phyloP scores from a whole-genome alignment of 495 filamentous ascomycete genomes.

The Melanomma pulvis-pyrius region DNA sequence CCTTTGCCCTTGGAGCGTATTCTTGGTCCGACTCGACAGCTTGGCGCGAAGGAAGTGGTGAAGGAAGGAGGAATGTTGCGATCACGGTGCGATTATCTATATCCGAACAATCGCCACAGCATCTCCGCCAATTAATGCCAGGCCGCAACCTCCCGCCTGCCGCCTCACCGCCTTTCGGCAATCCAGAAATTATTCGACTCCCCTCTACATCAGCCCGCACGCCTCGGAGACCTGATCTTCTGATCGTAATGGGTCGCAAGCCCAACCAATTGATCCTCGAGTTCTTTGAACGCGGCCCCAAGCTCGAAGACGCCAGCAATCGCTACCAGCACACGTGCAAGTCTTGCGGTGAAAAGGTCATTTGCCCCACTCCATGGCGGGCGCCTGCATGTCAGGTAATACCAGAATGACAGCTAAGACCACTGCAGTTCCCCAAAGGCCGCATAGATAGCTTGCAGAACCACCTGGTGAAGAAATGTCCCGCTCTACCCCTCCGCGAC shows the following conservation, averaged over 20 bases:
- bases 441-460: conserved; percentile 75
- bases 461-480: conserved; percentile 81
- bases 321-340: conserved; percentile 87
- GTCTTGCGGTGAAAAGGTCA: conserved; percentile 70
- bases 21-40: no score
- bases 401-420: conserved; percentile 10
- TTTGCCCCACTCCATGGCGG: background rate
- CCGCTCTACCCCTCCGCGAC: conserved; percentile 67
- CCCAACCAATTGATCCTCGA: conserved; percentile 80
- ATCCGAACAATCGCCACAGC: background rate
- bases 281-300: conserved; percentile 80
- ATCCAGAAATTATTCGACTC: background rate
- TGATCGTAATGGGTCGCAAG: conserved; percentile 68
- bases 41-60: no score
- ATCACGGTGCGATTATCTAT: background rate
- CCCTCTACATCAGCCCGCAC: background rate
- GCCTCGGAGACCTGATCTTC: background rate
- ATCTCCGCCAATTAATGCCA: background rate
- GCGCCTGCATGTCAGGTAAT: background rate
- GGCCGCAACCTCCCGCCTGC: background rate
- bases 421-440: conserved; percentile 70
- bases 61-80: no score
- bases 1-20: no score
- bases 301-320: conserved; percentile 82
- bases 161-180: background rate